phyloP scores from a whole-genome alignment of 2,329 filamentous ascomycete species.

The Bretziella fagacearum region DNA sequence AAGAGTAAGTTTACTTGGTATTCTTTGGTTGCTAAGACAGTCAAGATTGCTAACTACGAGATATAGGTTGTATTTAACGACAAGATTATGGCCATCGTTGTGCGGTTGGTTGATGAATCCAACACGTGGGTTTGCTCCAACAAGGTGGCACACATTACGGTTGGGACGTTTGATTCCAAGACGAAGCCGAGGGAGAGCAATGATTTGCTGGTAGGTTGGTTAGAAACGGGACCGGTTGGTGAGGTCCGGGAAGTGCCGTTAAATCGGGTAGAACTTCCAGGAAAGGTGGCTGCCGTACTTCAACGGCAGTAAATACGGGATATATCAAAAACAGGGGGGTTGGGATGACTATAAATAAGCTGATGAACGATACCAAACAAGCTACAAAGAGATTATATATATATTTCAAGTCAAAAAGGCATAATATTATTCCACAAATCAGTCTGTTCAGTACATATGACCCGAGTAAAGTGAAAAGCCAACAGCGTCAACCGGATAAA shows the following conservation, averaged over 20 bases:
- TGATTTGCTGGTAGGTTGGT: constrained; percentile 59
- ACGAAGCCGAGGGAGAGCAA: constrained; percentile 96
- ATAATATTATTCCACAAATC: too few relatives aligned
- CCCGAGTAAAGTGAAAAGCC: neutral
- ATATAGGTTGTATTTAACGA: constrained; percentile 61
- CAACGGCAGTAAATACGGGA: neutral
- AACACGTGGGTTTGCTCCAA: constrained; percentile 56
- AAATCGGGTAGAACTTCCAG: neutral
- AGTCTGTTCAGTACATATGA: neutral
- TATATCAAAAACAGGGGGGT: neutral
- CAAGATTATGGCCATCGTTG: constrained; percentile 81
- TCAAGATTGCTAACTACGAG: neutral
- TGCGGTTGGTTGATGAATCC: constrained; percentile 45
- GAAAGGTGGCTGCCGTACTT: neutral
- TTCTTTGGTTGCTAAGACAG: neutral
- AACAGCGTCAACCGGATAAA: neutral
- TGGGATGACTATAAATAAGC: neutral
- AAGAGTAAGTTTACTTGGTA: constrained; percentile 32
- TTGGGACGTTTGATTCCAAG: constrained; percentile 56
- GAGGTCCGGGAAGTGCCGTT: neutral
- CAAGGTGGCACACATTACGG: constrained; percentile 66
- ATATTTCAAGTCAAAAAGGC: neutral
- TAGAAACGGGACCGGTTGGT: constrained; percentile 34
- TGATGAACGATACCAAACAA: neutral
- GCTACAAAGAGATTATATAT: neutral